Conservation (phyloP, 23 red algal species). For the Gracilaria domingensis region DNA sequence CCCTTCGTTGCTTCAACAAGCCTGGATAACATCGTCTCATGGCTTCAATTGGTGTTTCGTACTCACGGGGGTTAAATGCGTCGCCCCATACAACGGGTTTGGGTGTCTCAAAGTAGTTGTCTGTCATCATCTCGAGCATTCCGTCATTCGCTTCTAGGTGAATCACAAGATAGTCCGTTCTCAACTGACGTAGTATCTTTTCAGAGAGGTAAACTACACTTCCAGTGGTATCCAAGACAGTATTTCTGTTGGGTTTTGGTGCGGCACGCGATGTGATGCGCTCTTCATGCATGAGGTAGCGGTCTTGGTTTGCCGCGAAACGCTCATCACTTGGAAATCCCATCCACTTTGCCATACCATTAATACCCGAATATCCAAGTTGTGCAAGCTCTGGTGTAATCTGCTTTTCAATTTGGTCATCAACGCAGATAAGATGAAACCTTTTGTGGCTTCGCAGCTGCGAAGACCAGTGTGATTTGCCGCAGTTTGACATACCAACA, state of each 20-base stretch:
- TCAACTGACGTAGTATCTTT: constrained; percentile 33
- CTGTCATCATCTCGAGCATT: constrained; percentile 90
- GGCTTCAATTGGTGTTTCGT: constrained; percentile 54
- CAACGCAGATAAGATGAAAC: constrained; percentile 82
- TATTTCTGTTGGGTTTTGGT: constrained; percentile 25
- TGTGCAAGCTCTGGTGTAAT: constrained; percentile 55
- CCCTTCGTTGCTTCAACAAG: constrained; percentile 76
- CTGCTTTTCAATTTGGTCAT: constrained; percentile 90
- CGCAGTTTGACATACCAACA: constrained; percentile 99
- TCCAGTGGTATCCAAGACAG: constrained; percentile 95
- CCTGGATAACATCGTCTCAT: constrained; percentile 92
- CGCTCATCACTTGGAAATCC: constrained; percentile 87
- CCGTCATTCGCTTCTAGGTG: constrained; percentile 92
- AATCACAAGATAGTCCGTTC: constrained; percentile 77
- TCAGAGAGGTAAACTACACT: constrained; percentile 91
- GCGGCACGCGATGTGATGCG: constrained; percentile 66
- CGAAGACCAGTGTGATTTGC: constrained; percentile 90
- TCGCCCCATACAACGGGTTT: constrained; percentile 99
- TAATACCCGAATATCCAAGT: constrained; percentile 80
- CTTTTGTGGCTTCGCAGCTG: constrained; percentile 49
- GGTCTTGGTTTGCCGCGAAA: constrained; percentile 67
- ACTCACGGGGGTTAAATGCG: constrained; percentile 24
- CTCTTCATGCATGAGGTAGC: constrained; percentile 90
- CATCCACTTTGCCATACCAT: constrained; percentile 98
- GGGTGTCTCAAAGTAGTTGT: constrained; percentile 88